Percentiles rank a stretch among this genome's conserved stretches.
Conservation (phyloP, 2,329 filamentous ascomycete genomes). For the Intubia oerlemansii region DNA sequence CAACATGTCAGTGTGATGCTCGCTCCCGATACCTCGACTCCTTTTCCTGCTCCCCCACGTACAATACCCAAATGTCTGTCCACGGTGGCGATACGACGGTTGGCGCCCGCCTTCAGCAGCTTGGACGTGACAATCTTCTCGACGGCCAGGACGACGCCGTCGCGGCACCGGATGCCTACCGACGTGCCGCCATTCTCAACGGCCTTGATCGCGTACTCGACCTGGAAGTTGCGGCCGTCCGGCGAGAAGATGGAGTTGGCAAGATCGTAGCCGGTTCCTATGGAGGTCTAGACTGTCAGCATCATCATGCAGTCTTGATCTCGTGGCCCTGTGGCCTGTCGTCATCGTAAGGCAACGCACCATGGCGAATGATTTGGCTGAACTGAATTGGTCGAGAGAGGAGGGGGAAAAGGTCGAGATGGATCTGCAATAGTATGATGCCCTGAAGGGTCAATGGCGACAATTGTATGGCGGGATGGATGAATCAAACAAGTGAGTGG, state of each 20-base stretch:
- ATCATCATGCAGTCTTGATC: no score
- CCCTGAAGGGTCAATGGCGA: no score
- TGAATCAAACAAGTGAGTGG: not conserved
- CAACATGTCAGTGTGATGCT: conserved; percentile 13
- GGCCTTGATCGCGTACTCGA: conserved; percentile 96
- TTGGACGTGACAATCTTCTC: conserved; percentile 96
- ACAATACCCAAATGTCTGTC: conserved; percentile 89
- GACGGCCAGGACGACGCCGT: conserved; percentile 85
- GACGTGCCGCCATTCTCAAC: conserved; percentile 96
- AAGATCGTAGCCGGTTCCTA: conserved; percentile 98
- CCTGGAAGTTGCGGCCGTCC: conserved; percentile 96
- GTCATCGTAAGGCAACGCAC: no score
- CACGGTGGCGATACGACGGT: conserved; percentile 90
- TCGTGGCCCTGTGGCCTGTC: no score
- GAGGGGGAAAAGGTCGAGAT: no score
- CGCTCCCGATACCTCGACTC: no score
- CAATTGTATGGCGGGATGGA: not conserved
- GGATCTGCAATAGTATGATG: no score
- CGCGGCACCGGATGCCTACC: conserved; percentile 89
- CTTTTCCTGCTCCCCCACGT: no score
- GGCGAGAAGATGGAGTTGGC: conserved; percentile 99
- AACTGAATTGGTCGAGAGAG: no score
- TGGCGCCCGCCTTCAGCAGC: conserved; percentile 81
- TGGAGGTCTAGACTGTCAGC: conserved; percentile 99
- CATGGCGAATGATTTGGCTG: no score